Conservation (phyloP, 1,284 basidiomycete species). For the Tylopilus sp. region DNA sequence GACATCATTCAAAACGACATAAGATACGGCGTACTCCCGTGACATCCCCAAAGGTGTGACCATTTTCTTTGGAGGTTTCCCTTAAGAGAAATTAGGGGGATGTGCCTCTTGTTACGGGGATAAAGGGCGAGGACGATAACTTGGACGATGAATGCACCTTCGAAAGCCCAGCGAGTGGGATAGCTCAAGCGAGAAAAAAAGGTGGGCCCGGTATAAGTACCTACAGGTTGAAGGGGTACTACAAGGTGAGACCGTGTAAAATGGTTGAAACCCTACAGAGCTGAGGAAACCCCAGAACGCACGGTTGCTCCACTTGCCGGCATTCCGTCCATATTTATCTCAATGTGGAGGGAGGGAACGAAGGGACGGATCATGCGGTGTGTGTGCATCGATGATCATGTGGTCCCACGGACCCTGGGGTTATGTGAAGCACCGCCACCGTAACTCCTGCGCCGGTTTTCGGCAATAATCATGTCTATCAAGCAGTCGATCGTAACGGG, state of each 20-base stretch:
- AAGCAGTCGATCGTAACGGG: too few species aligned
- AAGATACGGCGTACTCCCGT: too few species aligned
- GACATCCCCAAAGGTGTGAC: conserved; percentile 15
- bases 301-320: neutral
- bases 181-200: neutral
- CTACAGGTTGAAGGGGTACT: conserved; percentile 21
- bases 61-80: conserved; percentile 23
- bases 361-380: neutral
- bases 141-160: conserved; percentile 23
- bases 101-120: conserved; percentile 21
- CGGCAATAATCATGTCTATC: too few species aligned
- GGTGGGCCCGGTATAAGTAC: neutral
- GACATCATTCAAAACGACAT: too few species aligned
- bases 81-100: neutral
- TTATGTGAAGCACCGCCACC: too few species aligned
- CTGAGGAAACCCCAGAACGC: neutral
- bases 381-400: conserved; percentile 5
- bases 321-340: conserved; percentile 1
- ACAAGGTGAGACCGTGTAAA: conserved; percentile 14
- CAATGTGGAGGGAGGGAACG: neutral
- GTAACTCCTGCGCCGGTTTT: too few species aligned
- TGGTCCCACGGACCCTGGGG: too few species aligned
- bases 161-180: neutral
- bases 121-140: conserved; percentile 13
- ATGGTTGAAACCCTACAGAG: neutral